phyloP scores from a whole-genome alignment of 2,329 filamentous ascomycete species.

The Verticillium isaacii region DNA sequence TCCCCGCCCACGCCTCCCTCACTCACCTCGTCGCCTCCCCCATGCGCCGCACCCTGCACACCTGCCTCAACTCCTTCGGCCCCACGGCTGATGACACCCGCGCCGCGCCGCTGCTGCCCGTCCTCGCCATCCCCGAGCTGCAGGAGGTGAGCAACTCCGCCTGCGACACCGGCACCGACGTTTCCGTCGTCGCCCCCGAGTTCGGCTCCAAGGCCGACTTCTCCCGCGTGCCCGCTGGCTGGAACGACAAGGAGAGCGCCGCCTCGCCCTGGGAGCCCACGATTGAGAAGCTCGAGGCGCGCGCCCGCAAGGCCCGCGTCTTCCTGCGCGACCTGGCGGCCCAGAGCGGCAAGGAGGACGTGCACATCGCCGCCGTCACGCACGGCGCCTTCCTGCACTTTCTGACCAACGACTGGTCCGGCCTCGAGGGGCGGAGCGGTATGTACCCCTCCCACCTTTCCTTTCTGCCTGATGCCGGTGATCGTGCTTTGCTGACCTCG shows the following conservation, averaged over 20 bases:
- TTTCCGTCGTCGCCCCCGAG: constrained; percentile 50
- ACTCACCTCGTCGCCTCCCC: constrained; percentile 74
- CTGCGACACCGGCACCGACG: constrained; percentile 68
- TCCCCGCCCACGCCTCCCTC: constrained; percentile 61
- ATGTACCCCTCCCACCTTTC: constrained; percentile 14
- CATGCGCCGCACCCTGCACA: constrained; percentile 75
- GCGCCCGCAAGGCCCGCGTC: constrained; percentile 56
- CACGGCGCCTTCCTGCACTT: constrained; percentile 85
- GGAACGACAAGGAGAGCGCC: constrained; percentile 61
- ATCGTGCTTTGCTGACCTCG: background rate
- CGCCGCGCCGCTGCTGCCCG: constrained; percentile 28
- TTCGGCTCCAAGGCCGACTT: constrained; percentile 63
- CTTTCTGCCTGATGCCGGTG: background rate
- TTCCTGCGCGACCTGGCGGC: constrained; percentile 50
- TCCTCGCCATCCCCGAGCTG: constrained; percentile 67
- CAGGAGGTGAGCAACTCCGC: constrained; percentile 74
- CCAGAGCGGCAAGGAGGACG: constrained; percentile 33
- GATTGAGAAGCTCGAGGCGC: constrained; percentile 48
- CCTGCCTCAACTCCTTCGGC: constrained; percentile 66
- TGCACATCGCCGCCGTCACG: constrained; percentile 69
- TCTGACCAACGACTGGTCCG: constrained; percentile 76
- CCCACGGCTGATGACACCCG: constrained; percentile 32
- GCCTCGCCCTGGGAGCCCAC: constrained; percentile 40
- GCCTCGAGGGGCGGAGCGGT: constrained; percentile 40
- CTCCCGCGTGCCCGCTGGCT: constrained; percentile 54